Evolutionary conservation across 2,329 filamentous ascomycete genomes (phyloP).

Genomic region (Apiospora phragmitis): DNA sequence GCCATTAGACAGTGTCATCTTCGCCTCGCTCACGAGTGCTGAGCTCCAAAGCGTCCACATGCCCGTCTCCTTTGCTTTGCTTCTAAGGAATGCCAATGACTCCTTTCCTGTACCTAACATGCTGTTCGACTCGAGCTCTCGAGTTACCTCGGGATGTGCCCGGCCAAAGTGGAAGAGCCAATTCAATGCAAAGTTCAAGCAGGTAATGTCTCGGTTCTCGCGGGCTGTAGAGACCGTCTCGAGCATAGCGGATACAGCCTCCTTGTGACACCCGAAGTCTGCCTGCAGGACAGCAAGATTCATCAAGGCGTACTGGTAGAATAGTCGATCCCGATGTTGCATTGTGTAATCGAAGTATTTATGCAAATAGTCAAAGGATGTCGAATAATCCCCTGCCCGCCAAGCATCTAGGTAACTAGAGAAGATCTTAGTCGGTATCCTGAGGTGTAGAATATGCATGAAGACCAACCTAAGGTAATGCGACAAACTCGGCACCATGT

Average conservation of each 20-base stretch:
- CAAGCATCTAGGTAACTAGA: conserved; percentile 84
- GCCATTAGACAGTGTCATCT: conserved; percentile 72
- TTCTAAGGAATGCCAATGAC: conserved; percentile 78
- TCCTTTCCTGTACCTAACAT: conserved; percentile 79
- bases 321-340: conserved; percentile 77
- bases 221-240: conserved; percentile 93
- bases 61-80: conserved; percentile 81
- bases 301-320: conserved; percentile 93
- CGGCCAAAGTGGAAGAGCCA: conserved; percentile 97
- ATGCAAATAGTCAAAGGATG: conserved; percentile 87
- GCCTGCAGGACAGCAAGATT: conserved; percentile 92
- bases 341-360: conserved; percentile 97
- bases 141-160: conserved; percentile 75
- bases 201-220: conserved; percentile 89
- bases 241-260: conserved; percentile 91
- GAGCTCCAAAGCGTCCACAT: conserved; percentile 86
- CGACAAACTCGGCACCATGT: conserved; percentile 68
- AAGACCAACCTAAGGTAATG: conserved; percentile 68
- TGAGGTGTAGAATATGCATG: conserved; percentile 20
- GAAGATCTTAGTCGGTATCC: neutral
- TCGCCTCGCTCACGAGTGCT: conserved; percentile 82
- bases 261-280: conserved; percentile 88
- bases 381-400: conserved; percentile 86
- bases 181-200: conserved; percentile 91
- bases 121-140: conserved; percentile 67